Conservation (phyloP, 495 filamentous ascomycete genomes). For the Penicillium canescens region DNA sequence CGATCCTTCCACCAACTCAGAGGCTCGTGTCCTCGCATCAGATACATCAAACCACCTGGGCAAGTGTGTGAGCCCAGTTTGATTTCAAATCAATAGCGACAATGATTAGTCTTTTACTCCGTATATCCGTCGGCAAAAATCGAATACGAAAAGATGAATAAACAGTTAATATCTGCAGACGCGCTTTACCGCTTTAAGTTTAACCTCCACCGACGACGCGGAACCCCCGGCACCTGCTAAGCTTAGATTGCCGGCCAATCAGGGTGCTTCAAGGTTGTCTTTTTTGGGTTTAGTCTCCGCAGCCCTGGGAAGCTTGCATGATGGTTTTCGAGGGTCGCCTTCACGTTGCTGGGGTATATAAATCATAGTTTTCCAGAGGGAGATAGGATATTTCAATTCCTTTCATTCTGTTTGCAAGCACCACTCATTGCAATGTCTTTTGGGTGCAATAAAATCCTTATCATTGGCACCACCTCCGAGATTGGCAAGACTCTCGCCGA, state of each 20-base stretch:
- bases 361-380: too few relatives aligned
- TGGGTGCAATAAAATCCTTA: conserved; percentile 64
- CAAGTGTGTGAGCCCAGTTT: neutral
- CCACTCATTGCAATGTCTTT: conserved; percentile 17
- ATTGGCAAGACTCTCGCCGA: conserved; percentile 68
- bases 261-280: neutral
- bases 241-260: neutral
- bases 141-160: neutral
- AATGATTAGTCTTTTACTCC: neutral
- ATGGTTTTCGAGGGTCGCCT: neutral
- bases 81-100: neutral
- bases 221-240: conserved; percentile 1
- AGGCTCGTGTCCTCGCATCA: neutral
- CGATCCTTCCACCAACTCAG: too few relatives aligned
- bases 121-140: too few relatives aligned
- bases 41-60: neutral
- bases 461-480: conserved; percentile 71
- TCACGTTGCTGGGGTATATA: too few relatives aligned
- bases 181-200: conserved; percentile 3
- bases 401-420: neutral
- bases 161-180: neutral
- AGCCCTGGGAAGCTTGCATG: neutral
- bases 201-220: conserved; percentile 17
- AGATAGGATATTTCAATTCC: neutral
- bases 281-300: conserved; percentile 19